phyloP scores from a whole-genome alignment of 371 early-diverging fungal species.

The Saksenaea vasiformis region DNA sequence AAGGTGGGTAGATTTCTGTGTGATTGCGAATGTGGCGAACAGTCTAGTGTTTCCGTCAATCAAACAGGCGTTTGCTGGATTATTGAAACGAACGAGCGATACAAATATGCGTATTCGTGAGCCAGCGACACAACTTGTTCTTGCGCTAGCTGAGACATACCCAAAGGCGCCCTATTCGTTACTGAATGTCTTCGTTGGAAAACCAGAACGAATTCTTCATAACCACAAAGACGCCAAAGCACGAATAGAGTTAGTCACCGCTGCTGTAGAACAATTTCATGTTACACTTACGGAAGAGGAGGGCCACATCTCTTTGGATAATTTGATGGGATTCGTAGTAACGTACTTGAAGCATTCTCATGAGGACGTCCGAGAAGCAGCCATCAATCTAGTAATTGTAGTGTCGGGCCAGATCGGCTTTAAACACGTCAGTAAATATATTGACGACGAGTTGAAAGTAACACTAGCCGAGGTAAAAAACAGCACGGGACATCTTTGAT shows the following conservation, averaged over 20 bases:
- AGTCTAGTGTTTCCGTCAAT: constrained; percentile 39
- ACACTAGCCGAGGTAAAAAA: constrained; percentile 31
- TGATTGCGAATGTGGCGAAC: constrained; percentile 32
- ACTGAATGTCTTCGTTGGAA: constrained; percentile 51
- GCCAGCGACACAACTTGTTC: constrained; percentile 51
- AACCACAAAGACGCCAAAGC: constrained; percentile 38
- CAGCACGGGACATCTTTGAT: not conserved
- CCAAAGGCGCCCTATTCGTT: constrained; percentile 49
- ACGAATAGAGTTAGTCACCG: constrained; percentile 56
- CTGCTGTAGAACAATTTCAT: constrained; percentile 53
- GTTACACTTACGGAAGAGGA: constrained; percentile 31
- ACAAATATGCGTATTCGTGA: constrained; percentile 60
- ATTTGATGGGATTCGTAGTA: constrained; percentile 60
- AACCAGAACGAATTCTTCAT: constrained; percentile 38
- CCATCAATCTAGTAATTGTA: constrained; percentile 58
- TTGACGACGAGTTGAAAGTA: constrained; percentile 26
- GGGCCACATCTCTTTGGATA: constrained; percentile 30
- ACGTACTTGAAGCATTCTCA: constrained; percentile 65
- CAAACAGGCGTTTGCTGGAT: constrained; percentile 53
- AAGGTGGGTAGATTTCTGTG: constrained; percentile 35
- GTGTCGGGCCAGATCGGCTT: constrained; percentile 46
- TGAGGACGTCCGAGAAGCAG: constrained; percentile 68
- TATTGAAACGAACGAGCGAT: constrained; percentile 65
- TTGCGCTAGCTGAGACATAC: constrained; percentile 56
- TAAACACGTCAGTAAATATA: constrained; percentile 29